phyloP scores from a whole-genome alignment of 2,329 filamentous ascomycete genomes.

The Ilyonectria mors-panacis region DNA sequence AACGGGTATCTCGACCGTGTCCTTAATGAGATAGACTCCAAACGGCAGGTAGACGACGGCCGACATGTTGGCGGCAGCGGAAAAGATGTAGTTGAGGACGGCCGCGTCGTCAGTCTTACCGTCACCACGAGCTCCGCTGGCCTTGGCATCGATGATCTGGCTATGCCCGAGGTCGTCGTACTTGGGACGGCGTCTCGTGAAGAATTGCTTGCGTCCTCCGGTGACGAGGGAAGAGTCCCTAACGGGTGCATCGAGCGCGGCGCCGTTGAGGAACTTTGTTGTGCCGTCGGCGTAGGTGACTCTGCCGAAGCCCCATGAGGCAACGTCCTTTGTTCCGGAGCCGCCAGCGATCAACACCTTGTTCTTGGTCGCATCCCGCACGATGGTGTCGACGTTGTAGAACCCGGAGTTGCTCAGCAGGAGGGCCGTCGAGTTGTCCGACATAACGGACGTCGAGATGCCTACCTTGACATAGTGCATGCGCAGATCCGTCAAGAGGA shows the following conservation, averaged over 20 bases:
- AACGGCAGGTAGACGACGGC: constrained; percentile 61
- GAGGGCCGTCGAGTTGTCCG: constrained; percentile 33
- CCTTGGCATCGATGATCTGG: constrained; percentile 33
- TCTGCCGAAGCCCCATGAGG: constrained; percentile 31
- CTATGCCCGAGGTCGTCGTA: constrained; percentile 24
- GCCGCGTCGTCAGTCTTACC: constrained; percentile 75
- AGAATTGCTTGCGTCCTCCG: constrained; percentile 15
- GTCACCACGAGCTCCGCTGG: constrained; percentile 74
- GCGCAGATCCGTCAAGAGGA: constrained; percentile 30
- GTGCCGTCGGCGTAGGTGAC: constrained; percentile 31
- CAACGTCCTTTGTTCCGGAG: constrained; percentile 4
- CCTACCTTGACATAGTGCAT: constrained; percentile 4
- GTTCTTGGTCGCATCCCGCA: constrained; percentile 4
- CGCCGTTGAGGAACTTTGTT: constrained; percentile 30
- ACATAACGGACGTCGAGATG: constrained; percentile 20
- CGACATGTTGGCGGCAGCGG: constrained; percentile 47
- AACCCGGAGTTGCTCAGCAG: constrained; percentile 29
- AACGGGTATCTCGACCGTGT: constrained; percentile 62
- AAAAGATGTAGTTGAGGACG: constrained; percentile 51
- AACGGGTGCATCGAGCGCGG: constrained; percentile 4
- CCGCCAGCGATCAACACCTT: constrained; percentile 29
- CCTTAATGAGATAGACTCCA: constrained; percentile 58
- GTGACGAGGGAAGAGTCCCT: constrained; percentile 14
- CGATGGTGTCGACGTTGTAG: constrained; percentile 29
- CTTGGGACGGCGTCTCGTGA: constrained; percentile 30